Conservation (phyloP, 148 eudicot genomes). For the Camellia japonica region DNA sequence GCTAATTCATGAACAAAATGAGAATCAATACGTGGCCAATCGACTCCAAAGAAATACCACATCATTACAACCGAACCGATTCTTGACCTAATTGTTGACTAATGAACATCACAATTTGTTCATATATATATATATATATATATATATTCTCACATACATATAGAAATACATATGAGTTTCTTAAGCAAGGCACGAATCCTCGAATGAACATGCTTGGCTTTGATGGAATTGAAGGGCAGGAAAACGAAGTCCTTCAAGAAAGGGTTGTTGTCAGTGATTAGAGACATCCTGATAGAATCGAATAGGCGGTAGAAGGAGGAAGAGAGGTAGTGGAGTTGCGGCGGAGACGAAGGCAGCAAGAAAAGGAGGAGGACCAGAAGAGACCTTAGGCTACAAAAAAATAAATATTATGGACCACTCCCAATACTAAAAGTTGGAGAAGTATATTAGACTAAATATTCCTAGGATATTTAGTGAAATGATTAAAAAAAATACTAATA, state of each 20-base stretch:
- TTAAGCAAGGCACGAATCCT: slow-evolving; percentile 69
- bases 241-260: slow-evolving; percentile 61
- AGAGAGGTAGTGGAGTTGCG: slow-evolving; percentile 3
- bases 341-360: slow-evolving; percentile 45
- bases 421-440: too few relatives aligned
- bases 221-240: slow-evolving; percentile 77
- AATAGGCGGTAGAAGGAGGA: slow-evolving; percentile 12
- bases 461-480: too few relatives aligned
- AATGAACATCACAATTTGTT: neutral
- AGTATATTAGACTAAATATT: too few relatives aligned
- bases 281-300: neutral
- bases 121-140: neutral
- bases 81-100: too few relatives aligned
- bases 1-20: neutral
- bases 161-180: slow-evolving; percentile 38
- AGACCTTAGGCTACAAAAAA: slow-evolving; percentile 27
- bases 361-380: slow-evolving; percentile 67
- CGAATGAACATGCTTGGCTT: slow-evolving; percentile 74
- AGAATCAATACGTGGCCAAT: neutral
- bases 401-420: too few relatives aligned
- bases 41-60: neutral
- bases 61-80: too few relatives aligned
- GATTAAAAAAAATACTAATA: too few relatives aligned
- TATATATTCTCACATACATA: neutral
- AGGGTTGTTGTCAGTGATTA: slow-evolving; percentile 44